These are phyloP conservation scores for Agrocybe pediades DNA, from an alignment of 768 basidiomycete species.

Conservation along the genomic window DNA sequence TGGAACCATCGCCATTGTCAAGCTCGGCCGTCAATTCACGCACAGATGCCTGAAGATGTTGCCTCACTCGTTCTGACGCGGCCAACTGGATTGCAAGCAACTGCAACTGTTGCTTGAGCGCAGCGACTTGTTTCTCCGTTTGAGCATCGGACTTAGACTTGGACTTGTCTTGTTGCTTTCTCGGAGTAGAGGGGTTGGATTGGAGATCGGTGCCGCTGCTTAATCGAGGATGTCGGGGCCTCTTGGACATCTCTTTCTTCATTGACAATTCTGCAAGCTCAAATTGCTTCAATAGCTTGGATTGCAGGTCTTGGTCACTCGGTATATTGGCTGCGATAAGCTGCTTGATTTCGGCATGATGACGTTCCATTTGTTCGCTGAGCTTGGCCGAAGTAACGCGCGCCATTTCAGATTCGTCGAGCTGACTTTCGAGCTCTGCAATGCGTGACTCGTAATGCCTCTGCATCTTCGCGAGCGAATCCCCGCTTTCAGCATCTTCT, in stretches of 20 bases:
- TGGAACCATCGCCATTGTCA: conserved; percentile 66
- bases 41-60: conserved; percentile 61
- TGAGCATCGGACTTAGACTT: conserved; percentile 13
- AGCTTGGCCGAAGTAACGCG: conserved; percentile 54
- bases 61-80: conserved; percentile 66
- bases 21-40: conserved; percentile 61
- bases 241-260: conserved; percentile 48
- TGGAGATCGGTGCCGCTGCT: conserved; percentile 37
- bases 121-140: conserved; percentile 47
- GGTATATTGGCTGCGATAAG: conserved; percentile 59
- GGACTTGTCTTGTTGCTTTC: conserved; percentile 29
- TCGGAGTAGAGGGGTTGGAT: conserved; percentile 47
- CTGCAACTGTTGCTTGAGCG: conserved; percentile 65
- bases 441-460: conserved; percentile 68
- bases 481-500: conserved; percentile 54
- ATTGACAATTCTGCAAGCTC: conserved; percentile 61
- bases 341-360: conserved; percentile 74
- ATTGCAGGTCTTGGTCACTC: conserved; percentile 62
- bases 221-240: conserved; percentile 33
- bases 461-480: conserved; percentile 59
- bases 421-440: conserved; percentile 58
- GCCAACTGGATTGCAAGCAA: conserved; percentile 68
- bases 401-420: conserved; percentile 57
- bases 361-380: conserved; percentile 62
- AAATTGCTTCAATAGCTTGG: conserved; percentile 62